Evolutionary conservation across 2,329 filamentous ascomycete species (phyloP), one percentile per base, ranked within the genome.

Genomic region (Endothia cerciana): DNA sequence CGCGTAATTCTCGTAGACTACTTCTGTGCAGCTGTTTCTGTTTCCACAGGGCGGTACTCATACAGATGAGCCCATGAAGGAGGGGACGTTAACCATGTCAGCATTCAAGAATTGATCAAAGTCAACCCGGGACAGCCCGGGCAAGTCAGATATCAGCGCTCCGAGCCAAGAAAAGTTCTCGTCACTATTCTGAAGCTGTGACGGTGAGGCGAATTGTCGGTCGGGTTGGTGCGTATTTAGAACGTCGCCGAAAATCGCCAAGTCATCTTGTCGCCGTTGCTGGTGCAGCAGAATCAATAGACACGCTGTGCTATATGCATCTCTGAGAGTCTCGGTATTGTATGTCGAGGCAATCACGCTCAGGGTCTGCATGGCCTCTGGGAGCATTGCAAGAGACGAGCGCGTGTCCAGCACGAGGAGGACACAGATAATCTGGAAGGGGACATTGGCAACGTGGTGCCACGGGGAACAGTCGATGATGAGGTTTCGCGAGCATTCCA

Each of bases 391-490:
- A 0, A 86, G 74, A 0, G 82, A 82, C 0, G 83, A 76, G 0
- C 78, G 77, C 0, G 78, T 85, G 60, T 88, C 85, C 59, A 87
- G 84, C 0, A 83, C 83, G 1, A 88, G 75, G 5, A 87, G 74
- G 0, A 85, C 78, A 66, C 85, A 87, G 38, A 87, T 78, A 0
- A 85, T 80, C 62, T 87, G 85, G 67, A 88, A 88, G 0, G 85
- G 85, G 0, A 87, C 82, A 59, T 88, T 87, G 36, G 83, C 84
- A 56, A 85, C 80, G 65, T 88, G 85, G 69, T 87, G 86, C 85
- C 85, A 88, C 0, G 85, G 85, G 2, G 77, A 76, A 15, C 77
- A 76, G 11, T 74, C 73, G 2, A 78, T 75, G 0, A 83, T 75
- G 71, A 87, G 81, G 6, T 73, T 73, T 6, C 79, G 77, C 0